phyloP scores from a whole-genome alignment of 345 rosid genomes.

The Eucalyptus paniculata region DNA sequence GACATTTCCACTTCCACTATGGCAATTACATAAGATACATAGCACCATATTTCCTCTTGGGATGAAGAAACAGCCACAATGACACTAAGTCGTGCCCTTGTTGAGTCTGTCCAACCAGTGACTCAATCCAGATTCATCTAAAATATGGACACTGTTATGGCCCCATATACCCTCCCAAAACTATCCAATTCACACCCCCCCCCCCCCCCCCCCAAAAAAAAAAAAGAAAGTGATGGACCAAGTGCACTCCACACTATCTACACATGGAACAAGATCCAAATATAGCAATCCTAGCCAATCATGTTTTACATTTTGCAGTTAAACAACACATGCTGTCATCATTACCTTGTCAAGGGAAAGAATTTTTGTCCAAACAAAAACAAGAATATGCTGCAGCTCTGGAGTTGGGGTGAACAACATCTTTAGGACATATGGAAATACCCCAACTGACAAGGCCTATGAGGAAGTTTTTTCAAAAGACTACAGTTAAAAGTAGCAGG shows the following conservation, averaged over 20 bases:
- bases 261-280: neutral
- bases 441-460: conserved; percentile 96
- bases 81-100: neutral
- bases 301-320: neutral
- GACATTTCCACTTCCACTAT: neutral
- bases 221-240: neutral
- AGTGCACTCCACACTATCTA: neutral
- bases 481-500: neutral
- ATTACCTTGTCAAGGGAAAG: conserved; percentile 96
- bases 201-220: too few relatives aligned
- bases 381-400: conserved; percentile 94
- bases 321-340: neutral
- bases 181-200: neutral
- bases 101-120: neutral
- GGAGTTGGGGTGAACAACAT: conserved; percentile 84
- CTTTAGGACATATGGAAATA: conserved; percentile 95
- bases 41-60: neutral
- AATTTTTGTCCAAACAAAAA: conserved; percentile 98
- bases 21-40: neutral
- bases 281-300: neutral
- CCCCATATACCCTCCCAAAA: neutral
- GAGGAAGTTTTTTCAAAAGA: neutral
- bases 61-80: neutral
- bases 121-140: neutral
- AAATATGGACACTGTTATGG: neutral